These are phyloP conservation scores for Fraxinus excelsior DNA, from an alignment of 257 asterid genomes.

Conservation along the genomic window DNA sequence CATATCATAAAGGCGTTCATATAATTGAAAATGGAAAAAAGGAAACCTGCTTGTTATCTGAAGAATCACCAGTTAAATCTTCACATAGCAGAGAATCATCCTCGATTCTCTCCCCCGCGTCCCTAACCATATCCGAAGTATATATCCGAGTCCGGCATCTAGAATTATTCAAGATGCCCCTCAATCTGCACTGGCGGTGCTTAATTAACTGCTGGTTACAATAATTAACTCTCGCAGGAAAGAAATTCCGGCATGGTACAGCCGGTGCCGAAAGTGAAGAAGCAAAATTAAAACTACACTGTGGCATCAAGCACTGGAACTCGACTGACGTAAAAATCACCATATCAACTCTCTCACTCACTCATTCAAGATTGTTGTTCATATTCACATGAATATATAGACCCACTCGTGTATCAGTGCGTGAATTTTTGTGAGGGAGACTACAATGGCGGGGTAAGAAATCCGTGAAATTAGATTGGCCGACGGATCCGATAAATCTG, in stretches of 20 bases:
- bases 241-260: slow-evolving; percentile 15
- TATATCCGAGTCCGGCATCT: not conserved
- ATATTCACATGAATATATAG: not conserved
- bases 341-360: slow-evolving; percentile 24
- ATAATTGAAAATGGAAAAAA: not conserved
- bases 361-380: not conserved
- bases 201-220: slow-evolving; percentile 21
- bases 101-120: slow-evolving; percentile 24
- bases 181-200: slow-evolving; percentile 15
- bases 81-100: slow-evolving; percentile 17
- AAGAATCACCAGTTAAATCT: slow-evolving; percentile 12
- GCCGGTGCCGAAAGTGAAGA: slow-evolving; percentile 24
- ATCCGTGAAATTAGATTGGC: slow-evolving; percentile 13
- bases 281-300: slow-evolving; percentile 12
- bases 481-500: slow-evolving; percentile 7
- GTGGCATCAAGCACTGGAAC: slow-evolving; percentile 22
- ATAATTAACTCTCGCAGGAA: slow-evolving; percentile 18
- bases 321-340: slow-evolving; percentile 30
- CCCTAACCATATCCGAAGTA: slow-evolving; percentile 22
- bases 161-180: slow-evolving; percentile 25
- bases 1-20: not conserved
- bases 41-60: slow-evolving; percentile 15
- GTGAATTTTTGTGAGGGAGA: not conserved
- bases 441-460: not conserved
- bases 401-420: not conserved